phyloP scores from a whole-genome alignment of 495 filamentous ascomycete genomes.

The Aspergillus sparsus region DNA sequence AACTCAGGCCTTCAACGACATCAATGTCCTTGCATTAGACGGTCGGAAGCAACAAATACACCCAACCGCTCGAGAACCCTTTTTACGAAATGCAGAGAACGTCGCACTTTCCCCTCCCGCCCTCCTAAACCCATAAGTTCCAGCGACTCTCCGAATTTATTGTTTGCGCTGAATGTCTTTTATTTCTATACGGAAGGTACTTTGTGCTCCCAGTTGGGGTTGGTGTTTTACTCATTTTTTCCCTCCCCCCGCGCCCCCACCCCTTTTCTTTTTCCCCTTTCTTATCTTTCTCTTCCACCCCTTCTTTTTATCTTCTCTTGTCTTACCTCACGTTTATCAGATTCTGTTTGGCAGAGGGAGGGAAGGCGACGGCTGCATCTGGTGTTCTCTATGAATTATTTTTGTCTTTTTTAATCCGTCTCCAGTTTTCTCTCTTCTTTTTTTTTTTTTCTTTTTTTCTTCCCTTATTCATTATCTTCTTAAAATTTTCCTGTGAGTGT shows the following conservation, averaged over 20 bases:
- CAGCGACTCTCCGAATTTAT: conserved; percentile 25
- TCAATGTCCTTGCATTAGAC: conserved; percentile 30
- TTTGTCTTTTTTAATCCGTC: conserved; percentile 26
- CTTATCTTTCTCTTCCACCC: conserved; percentile 17
- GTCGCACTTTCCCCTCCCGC: conserved; percentile 22
- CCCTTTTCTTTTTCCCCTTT: conserved; percentile 21
- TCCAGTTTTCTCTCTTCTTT: conserved; percentile 27
- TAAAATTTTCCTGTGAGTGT: conserved; percentile 36
- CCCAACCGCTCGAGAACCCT: conserved; percentile 20
- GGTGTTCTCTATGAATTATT: conserved; percentile 26
- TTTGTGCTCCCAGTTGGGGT: conserved; percentile 24
- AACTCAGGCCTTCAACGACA: conserved; percentile 25
- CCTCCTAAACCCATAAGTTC: conserved; percentile 19
- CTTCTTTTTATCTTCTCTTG: conserved; percentile 22
- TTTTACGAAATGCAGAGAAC: conserved; percentile 27
- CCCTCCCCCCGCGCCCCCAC: conserved; percentile 19
- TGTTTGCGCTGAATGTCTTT: conserved; percentile 27
- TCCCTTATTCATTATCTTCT: conserved; percentile 20
- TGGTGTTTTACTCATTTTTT: conserved; percentile 28
- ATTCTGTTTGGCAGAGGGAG: conserved; percentile 38
- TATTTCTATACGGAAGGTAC: conserved; percentile 31
- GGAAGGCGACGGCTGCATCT: conserved; percentile 38
- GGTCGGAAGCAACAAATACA: conserved; percentile 25
- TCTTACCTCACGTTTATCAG: conserved; percentile 36
- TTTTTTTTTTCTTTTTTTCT: conserved; percentile 26